These are phyloP conservation scores for Paramecium biaurelia DNA, from an alignment of 73 alveolate genomes.

Conservation along the genomic window DNA sequence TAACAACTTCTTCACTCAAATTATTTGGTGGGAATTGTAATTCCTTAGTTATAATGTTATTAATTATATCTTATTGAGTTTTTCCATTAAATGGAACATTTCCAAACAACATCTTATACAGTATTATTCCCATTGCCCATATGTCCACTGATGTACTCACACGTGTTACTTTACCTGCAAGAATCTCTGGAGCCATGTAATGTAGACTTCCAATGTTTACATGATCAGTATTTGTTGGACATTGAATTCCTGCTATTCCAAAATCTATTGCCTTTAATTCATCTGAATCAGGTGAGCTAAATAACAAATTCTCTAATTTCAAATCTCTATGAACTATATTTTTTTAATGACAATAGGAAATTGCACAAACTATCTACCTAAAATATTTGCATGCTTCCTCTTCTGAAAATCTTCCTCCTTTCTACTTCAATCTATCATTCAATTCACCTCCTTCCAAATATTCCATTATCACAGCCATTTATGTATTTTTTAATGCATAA, in stretches of 20 bases:
- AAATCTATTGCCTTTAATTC: slow-evolving; percentile 68
- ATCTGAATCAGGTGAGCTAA: slow-evolving; percentile 61
- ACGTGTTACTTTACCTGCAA: slow-evolving; percentile 53
- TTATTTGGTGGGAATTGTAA: not conserved
- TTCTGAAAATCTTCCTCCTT: slow-evolving; percentile 64
- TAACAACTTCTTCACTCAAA: not conserved
- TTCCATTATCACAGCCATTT: slow-evolving; percentile 86
- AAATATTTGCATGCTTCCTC: slow-evolving; percentile 71
- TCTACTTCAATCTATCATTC: slow-evolving; percentile 65
- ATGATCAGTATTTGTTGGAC: slow-evolving; percentile 66
- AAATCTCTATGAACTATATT: slow-evolving; percentile 83
- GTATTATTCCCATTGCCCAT: slow-evolving; percentile 69
- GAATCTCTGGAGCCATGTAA: slow-evolving; percentile 80
- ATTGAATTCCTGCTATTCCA: slow-evolving; percentile 71
- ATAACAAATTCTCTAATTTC: slow-evolving; percentile 76
- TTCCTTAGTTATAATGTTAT: slow-evolving; percentile 54
- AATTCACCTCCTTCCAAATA: slow-evolving; percentile 90
- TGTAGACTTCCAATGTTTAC: slow-evolving; percentile 69
- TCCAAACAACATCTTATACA: slow-evolving; percentile 66
- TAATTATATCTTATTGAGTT: slow-evolving; percentile 52
- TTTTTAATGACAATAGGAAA: slow-evolving; percentile 72
- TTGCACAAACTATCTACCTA: slow-evolving; percentile 71
- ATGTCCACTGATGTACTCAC: slow-evolving; percentile 64
- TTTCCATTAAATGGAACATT: slow-evolving; percentile 65
- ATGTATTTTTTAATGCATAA: slow-evolving; percentile 62